phyloP scores from a whole-genome alignment of 257 asterid species.

The Przewalskia tangutica region DNA sequence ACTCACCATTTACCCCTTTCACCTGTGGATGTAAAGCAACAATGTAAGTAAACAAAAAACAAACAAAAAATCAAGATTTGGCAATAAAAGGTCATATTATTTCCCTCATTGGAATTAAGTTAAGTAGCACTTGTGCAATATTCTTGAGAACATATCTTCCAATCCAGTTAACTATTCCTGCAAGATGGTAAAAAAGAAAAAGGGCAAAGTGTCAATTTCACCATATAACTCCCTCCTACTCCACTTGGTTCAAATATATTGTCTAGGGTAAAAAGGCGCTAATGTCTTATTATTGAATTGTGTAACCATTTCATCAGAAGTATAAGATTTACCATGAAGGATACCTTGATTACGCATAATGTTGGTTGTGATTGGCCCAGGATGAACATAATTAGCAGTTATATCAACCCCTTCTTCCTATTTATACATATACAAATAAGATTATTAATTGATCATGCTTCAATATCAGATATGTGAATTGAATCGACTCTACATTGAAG shows the following conservation, averaged over 20 bases:
- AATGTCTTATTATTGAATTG: too few relatives aligned
- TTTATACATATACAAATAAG: neutral
- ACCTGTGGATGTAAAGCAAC: constrained; percentile 68
- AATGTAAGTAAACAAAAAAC: neutral
- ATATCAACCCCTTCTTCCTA: constrained; percentile 69
- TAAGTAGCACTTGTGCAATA: constrained; percentile 49
- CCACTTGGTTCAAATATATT: too few relatives aligned
- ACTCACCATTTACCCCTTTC: constrained; percentile 59
- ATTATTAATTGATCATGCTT: too few relatives aligned
- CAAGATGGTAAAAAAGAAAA: neutral
- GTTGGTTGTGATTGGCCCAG: constrained; percentile 74
- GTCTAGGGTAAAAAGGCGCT: too few relatives aligned
- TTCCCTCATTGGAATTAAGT: neutral
- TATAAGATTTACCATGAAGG: constrained; percentile 27
- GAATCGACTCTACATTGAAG: too few relatives aligned
- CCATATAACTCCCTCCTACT: too few relatives aligned
- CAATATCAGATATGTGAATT: too few relatives aligned
- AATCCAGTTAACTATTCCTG: constrained; percentile 39
- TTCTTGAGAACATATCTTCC: constrained; percentile 50
- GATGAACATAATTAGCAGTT: constrained; percentile 82
- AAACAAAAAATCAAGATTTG: neutral
- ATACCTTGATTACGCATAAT: constrained; percentile 39
- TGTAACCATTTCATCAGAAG: too few relatives aligned
- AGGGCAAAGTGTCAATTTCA: too few relatives aligned
- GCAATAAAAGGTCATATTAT: neutral